These are phyloP conservation scores for Chlamydomonas sphaeroides DNA, from an alignment of 139 green algal genomes.

Conservation along the genomic window DNA sequence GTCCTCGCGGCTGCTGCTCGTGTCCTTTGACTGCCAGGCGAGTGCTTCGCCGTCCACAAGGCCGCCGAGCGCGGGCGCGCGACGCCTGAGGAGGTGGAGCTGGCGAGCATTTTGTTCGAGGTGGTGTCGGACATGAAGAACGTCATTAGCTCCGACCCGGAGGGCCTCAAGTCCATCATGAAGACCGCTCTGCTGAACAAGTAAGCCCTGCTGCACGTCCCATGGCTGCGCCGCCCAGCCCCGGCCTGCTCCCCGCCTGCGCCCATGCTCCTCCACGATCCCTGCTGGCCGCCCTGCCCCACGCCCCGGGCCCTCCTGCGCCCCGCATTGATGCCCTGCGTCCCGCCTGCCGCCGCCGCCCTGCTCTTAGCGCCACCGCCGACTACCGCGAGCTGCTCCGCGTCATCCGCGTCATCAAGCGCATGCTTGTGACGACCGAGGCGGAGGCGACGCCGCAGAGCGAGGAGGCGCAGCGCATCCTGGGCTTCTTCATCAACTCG, in stretches of 20 bases:
- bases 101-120: slow-evolving; percentile 52
- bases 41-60: slow-evolving; percentile 56
- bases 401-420: slow-evolving; percentile 56
- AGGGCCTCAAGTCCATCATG: slow-evolving; percentile 47
- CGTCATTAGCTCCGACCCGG: slow-evolving; percentile 46
- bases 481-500: slow-evolving; percentile 80
- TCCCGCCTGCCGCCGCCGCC: background rate
- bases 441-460: slow-evolving; percentile 64
- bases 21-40: no score
- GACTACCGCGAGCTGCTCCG: slow-evolving; percentile 52
- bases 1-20: no score
- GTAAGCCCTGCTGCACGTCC: background rate
- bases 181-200: slow-evolving; percentile 42
- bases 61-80: slow-evolving; percentile 11
- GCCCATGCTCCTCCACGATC: no score
- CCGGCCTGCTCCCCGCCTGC: no score
- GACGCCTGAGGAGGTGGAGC: slow-evolving; percentile 48
- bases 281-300: no score
- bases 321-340: background rate
- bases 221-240: no score
- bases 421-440: slow-evolving; percentile 54
- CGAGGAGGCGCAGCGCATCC: slow-evolving; percentile 77
- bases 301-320: no score
- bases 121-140: slow-evolving; percentile 55
- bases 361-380: slow-evolving; percentile 43